Evolutionary conservation across 306 rosid genomes (phyloP), one percentile per base, ranked within the genome.

Genomic region (Abrus precatorius): DNA sequence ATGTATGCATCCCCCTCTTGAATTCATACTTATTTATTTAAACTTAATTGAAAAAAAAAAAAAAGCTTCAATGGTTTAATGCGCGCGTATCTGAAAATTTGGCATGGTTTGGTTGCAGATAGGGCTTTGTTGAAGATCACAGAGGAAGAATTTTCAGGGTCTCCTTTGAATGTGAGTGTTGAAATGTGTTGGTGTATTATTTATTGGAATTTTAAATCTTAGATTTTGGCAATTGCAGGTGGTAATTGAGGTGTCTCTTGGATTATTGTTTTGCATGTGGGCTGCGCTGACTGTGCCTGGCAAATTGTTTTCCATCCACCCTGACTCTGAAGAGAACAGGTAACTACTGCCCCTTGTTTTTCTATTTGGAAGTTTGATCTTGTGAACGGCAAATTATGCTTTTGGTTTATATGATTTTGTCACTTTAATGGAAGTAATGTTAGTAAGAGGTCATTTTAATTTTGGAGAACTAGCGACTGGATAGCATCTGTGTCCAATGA

Each of bases 141-240:
- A 60, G 97, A 94, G 82, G 97, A 91, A 76, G 93, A 94, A 88
- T 94, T 94, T 88, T 88, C 97, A 2, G 93, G 92, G 13, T 93
- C 96, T 82, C 98, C 98, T 20, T 36, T 89, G 70, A 85, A 70
- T 28, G 98, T 92, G 72, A 87, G 86, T 12, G 12, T 79, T 69
- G 69, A 70, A 45, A 29, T 60, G 78, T 34, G 65, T 60, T 74
- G 10, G 10, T 72, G 48, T 72, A 5, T 49, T 61, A 13, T 61
- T 49, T 61, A 13, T 61, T 50, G 66, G 29, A 72, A 80, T 30
- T 45, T 43, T 72, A 74, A 27, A 1, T 50, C 14, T 81, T 43
- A 7, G 60, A 6, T 14, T 86, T 73, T 78, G 27, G 44, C 33
- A 53, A 34, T 41, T 83, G 80, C 85, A 94, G 98, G 94, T 94